These are phyloP conservation scores for Spongospora subterranea DNA, from an alignment of 208 protist species.

Conservation along the genomic window DNA sequence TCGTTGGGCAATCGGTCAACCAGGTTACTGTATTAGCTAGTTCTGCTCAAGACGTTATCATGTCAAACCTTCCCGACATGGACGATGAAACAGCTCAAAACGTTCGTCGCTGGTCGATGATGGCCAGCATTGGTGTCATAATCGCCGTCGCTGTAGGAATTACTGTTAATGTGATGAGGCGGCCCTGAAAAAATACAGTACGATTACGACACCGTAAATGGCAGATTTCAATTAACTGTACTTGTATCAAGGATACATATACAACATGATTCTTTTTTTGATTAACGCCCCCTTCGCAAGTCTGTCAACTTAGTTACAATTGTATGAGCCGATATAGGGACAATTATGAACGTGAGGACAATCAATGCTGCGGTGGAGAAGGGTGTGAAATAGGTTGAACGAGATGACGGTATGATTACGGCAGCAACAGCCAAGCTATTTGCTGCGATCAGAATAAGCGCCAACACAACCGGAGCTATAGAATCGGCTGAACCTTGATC, in stretches of 20 bases:
- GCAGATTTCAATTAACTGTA: too few species aligned
- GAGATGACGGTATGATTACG: not conserved
- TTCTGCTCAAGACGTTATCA: not conserved
- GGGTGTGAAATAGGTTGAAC: not conserved
- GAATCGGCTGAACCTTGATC: not conserved
- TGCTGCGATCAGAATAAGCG: not conserved
- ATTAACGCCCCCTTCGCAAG: not conserved
- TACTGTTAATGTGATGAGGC: not conserved
- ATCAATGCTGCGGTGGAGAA: not conserved
- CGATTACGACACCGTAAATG: too few species aligned
- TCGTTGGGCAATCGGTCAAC: constrained; percentile 41
- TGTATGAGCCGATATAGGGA: not conserved
- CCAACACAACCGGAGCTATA: not conserved
- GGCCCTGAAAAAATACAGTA: not conserved
- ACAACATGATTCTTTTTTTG: not conserved
- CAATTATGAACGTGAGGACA: not conserved
- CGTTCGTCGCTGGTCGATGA: not conserved
- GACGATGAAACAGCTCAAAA: not conserved
- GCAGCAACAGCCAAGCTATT: not conserved
- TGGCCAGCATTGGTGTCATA: not conserved
- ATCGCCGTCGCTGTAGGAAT: not conserved
- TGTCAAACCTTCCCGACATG: not conserved
- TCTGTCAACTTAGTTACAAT: not conserved
- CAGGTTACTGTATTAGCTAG: not conserved
- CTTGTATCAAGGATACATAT: too few species aligned